phyloP scores from a whole-genome alignment of 2,329 filamentous ascomycete species.

The Nannizziopsis barbatae region DNA sequence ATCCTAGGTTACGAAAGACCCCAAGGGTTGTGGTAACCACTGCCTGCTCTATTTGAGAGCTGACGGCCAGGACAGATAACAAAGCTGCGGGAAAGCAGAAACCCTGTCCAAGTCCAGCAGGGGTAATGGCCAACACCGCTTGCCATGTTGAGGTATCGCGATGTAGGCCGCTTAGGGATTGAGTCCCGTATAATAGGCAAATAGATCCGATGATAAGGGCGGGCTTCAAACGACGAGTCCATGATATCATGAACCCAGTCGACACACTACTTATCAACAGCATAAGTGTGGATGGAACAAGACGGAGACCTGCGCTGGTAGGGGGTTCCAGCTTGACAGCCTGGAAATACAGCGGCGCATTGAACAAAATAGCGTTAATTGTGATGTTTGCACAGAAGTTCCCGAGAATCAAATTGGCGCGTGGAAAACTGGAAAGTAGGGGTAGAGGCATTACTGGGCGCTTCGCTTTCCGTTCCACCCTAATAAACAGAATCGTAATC shows the following conservation, averaged over 20 bases:
- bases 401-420: conserved; percentile 41
- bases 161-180: conserved; percentile 41
- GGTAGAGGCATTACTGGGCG: conserved; percentile 41
- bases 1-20: conserved; percentile 59
- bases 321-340: conserved; percentile 59
- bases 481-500: conserved; percentile 31
- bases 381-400: conserved; percentile 43
- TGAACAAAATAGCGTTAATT: conserved; percentile 52
- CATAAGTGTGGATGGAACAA: conserved; percentile 52
- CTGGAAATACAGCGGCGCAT: conserved; percentile 65
- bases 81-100: conserved; percentile 55
- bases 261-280: conserved; percentile 45
- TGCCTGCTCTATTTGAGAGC: conserved; percentile 51
- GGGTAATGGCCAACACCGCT: conserved; percentile 49
- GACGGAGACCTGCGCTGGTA: conserved; percentile 59
- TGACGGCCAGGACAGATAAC: conserved; percentile 51
- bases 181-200: conserved; percentile 42
- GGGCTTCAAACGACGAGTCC: conserved; percentile 49
- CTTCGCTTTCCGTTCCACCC: conserved; percentile 35
- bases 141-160: conserved; percentile 41
- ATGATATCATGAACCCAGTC: conserved; percentile 53
- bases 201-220: conserved; percentile 44
- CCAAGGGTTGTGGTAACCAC: conserved; percentile 60
- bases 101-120: conserved; percentile 48
- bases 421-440: conserved; percentile 38